Percentiles rank a stretch among this genome's conserved stretches.
These are phyloP conservation scores for Naematelia aurantialba DNA, from an alignment of 768 basidiomycete species.

Conservation along the genomic window DNA sequence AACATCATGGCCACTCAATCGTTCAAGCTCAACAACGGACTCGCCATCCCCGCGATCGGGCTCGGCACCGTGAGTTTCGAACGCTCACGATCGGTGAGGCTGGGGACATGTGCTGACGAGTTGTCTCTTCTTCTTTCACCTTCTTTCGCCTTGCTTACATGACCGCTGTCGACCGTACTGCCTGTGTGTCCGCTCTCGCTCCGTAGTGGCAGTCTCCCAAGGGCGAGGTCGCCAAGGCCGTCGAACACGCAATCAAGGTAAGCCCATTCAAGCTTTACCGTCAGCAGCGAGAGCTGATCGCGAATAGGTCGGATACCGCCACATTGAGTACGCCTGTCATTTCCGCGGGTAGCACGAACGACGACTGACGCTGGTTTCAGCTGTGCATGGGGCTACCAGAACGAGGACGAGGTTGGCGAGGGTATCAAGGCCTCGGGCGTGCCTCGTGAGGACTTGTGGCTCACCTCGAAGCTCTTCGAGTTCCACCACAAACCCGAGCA, in stretches of 20 bases:
- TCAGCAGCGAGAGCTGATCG: no score
- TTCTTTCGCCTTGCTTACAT: conserved; percentile 1
- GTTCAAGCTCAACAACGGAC: conserved; percentile 52
- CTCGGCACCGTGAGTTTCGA: conserved; percentile 55
- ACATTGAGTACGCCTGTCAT: conserved; percentile 34
- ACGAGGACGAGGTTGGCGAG: conserved; percentile 68
- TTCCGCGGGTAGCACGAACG: no score
- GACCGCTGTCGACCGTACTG: neutral
- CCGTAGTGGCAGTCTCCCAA: conserved; percentile 4
- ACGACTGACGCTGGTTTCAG: conserved; percentile 20
- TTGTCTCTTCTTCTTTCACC: conserved; percentile 4
- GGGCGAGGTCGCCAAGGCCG: conserved; percentile 46
- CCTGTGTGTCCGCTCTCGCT: neutral
- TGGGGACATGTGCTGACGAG: neutral
- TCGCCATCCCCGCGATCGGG: conserved; percentile 69
- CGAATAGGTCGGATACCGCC: conserved; percentile 41
- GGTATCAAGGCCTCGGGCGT: conserved; percentile 68
- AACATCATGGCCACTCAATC: conserved; percentile 29
- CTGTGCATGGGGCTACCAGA: conserved; percentile 61
- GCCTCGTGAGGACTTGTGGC: conserved; percentile 67
- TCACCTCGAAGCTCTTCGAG: conserved; percentile 57
- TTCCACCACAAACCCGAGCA: conserved; percentile 64
- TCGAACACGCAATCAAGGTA: conserved; percentile 45
- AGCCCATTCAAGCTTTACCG: no score
- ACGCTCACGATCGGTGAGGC: neutral